Conservation (phyloP, 1,284 basidiomycete genomes). For the Malassezia equina region DNA sequence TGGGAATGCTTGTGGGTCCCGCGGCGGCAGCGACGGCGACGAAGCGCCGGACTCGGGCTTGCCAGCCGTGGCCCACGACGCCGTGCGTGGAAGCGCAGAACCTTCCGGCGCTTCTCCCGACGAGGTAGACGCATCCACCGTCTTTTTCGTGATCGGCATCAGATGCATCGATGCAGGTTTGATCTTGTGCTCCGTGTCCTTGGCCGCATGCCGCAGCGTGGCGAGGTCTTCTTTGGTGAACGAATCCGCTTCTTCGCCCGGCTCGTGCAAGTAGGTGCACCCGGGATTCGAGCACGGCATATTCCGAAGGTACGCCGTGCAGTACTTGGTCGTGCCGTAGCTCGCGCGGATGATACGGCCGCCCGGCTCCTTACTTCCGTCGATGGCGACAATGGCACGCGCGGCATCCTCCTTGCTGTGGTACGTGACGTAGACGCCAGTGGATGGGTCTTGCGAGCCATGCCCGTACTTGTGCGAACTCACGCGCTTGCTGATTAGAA, state of each 20-base stretch:
- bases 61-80: conserved; percentile 33
- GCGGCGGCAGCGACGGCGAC: not conserved
- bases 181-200: conserved; percentile 44
- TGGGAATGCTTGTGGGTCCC: conserved; percentile 25
- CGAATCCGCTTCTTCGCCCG: conserved; percentile 94
- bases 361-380: conserved; percentile 60
- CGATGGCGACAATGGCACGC: conserved; percentile 80
- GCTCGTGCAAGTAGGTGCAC: conserved; percentile 92
- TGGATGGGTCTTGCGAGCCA: conserved; percentile 58
- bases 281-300: conserved; percentile 73
- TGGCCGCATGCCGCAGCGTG: conserved; percentile 44
- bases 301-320: conserved; percentile 85
- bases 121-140: conserved; percentile 15
- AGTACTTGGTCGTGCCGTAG: conserved; percentile 95
- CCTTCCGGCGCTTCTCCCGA: conserved; percentile 11
- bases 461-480: conserved; percentile 55
- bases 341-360: conserved; percentile 63
- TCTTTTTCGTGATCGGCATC: conserved; percentile 23
- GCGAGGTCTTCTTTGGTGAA: conserved; percentile 51
- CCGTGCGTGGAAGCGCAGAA: conserved; percentile 45
- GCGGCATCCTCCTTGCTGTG: conserved; percentile 89
- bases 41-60: not conserved
- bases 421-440: conserved; percentile 94
- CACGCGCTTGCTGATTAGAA: conserved; percentile 81
- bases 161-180: conserved; percentile 34